Base-by-base conservation (phyloP, 2,329 filamentous ascomycete species). In the Neopestalotiopsis clavispora region DNA sequence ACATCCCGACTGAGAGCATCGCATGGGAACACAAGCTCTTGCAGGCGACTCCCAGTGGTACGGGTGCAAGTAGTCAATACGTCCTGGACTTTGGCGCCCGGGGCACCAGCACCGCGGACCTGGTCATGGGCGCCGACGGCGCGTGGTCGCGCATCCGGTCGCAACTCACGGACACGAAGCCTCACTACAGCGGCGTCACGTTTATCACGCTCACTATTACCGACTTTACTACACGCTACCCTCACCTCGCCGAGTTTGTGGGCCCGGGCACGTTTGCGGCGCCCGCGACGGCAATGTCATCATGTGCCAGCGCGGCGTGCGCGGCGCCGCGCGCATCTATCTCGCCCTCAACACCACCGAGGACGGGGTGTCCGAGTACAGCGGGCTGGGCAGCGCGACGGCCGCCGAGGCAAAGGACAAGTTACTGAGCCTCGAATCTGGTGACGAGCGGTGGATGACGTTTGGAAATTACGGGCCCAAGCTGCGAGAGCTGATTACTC, bases 101-200 rank as follows among this genome's bases (percentile, higher is more conserved):
- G 17, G 65, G 65, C 28, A 67, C n/a, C 13, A 28, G 6, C 23
- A 67, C 65, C 6, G 74, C 72, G 65, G 78, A 81, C 38, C 72
- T 82, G 12, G 72, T 80, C 9, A 75, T 82, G 45, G 80, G 81
- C 9, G 78, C 78, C 1, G 79, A 80, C 71, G 81, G 81, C 4
- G 79, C 79, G 1, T 82, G 78, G 77, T 76, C 74, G 49, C 79
- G 76, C 71, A 76, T 81, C 23, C 75, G 80, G 30, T 57, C 65
- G 6, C 42, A 68, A 60, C 40, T 70, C 78, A 49, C 66, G 10
- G 38, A 67, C 28, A 56, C 20, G 57, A 61, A 52, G 28, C 66
- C 66, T 20, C 23, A 56, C 17, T 67, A 62, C 56, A 62, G 40
- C 23, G 66, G 66, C 14, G 20, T 62, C 14, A 38, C 38, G 2